Base-by-base conservation (phyloP, 305 asterid genomes). In the Solanum hybrid region DNA sequence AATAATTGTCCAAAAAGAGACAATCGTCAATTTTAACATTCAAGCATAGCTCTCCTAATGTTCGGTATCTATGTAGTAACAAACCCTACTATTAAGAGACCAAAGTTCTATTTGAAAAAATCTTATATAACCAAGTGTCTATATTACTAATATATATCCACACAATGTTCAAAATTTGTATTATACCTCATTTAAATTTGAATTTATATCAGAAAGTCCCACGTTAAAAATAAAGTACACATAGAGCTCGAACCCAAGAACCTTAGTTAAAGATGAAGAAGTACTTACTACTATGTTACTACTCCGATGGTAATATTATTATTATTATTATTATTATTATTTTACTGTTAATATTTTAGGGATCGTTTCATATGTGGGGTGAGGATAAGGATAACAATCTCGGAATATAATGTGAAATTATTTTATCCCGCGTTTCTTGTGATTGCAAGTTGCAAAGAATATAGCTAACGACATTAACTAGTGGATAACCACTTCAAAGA, bases 401-500 rank as follows among this genome's bases (percentile, higher is more conserved):
- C 12, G 0, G 0, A 3, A 73, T 73, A 73, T 73, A 29, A 73
- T 7, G 5, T 29, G 36, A 6, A 5, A 73, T 27, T 27, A 27
- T 26, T 72, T 72, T 27, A 27, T 72, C 36, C 5, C 2, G 4
- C 46, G 7, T 36, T 36, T 36, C 7, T 76, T 32, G 26, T 16
- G 3, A 14, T 29, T 2, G 79, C 24, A 75, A 37, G 32, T 3
- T 80, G 20, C 64, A 37, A 79, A 37, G 60, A 37, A 66, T 89
- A 69, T 14, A 11, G 29, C 5, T 36, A n/a, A 46, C 56, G 40
- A 89, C 90, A 89, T 42, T 31, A 72, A 82, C 73, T 46, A 89
- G 81, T 71, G 40, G 66, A 72, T 84, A 85, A 42, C 89, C 90
- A 85, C 86, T 89, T 89, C 86, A 51, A 27, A 85, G 78, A 32